Evolutionary conservation across 1,139 yeast genomes (phyloP), one percentile per base, ranked within the genome.

Genomic region (Diutina siamensis): DNA sequence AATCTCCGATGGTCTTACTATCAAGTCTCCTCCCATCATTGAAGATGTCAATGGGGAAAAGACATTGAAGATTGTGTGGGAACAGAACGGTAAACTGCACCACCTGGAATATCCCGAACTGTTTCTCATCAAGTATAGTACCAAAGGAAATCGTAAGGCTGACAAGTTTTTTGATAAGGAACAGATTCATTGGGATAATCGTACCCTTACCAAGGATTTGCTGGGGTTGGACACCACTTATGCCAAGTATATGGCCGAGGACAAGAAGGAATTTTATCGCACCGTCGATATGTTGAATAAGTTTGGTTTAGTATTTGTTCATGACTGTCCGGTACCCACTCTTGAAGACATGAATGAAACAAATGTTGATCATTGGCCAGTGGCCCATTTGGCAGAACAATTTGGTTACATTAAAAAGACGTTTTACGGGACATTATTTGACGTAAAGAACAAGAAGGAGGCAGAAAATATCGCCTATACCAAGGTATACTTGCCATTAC

Each of bases 401-500:
- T 78, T 83, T 47, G 94, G 94, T 0, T 83, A 83, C 52, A 68
- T 84, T 48, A 81, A 80, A 53, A 69, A 74, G 50, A 84, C 94
- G 0, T 82, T 85, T 54, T 83, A 83, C 55, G 94, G 94, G 1
- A 70, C 76, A 1, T 66, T 80, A 3, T 85, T 86, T 64, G 85
- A 84, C 56, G 92, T 84, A 4, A 72, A 70, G 47, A 76, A 78
- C 36, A 72, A 71, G 10, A 61, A 62, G 44, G 62, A 72, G 27
- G 84, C 92, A n/a, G 77, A 73, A 47, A 83, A 85, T 52, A 80
- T 84, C 45, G 94, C 94, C 1, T 78, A 83, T 55, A 82, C 94
- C 2, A 69, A 72, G 45, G 72, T 72, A 1, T 78, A 77, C 51
- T 67, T 85, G 46, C 92, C 92, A 3, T 66, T 85, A 48, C 95